Base-by-base conservation (phyloP, 768 basidiomycete species). In the Tricholoma flavovirens region DNA sequence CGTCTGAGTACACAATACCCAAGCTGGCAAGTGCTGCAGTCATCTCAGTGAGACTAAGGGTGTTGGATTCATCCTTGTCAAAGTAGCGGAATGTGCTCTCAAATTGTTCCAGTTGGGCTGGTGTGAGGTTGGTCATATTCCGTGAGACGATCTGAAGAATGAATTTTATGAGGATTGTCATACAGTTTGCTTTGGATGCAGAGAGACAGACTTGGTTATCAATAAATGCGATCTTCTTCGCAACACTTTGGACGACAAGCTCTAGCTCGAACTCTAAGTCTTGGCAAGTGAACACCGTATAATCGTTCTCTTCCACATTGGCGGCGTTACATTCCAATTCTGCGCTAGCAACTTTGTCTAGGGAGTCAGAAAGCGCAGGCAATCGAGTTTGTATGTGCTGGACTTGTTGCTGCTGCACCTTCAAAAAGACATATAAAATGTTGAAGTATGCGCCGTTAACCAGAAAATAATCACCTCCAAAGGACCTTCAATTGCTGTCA, bases 11-110 rank as follows among this genome's bases (percentile, higher is more conserved):
- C 17, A 93, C 87, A 54, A 99, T 90, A 1, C 96, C 95, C 36
- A 98, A 76, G 71, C 91, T 94, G 2, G 95, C 94, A 14, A 99
- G 77, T 1, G 97, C 97, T 10, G 93, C 91, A n/a, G 87, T 82
- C 81, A 97, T 88, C 70, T 98, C 93, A 5, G 90, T 79, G 56
- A 87, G 67, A 57, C 80, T 83, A 36, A 98, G 81, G 0, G 92
- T 93, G 67, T 98, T 97, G 36, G 88, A 85, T 63, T 91, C 88
- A 62, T 98, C 94, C 59, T 84, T 84, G 71, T 98, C 96, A 65
- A 99, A 99, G 73, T 98, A 95, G 51, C 95, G 84, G 84, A 99
- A 98, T 1, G 94, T 96, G 67, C 87, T 84, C 70, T 98, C 96
- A 62, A 97, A 96, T 66, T 98, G 94, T 67, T 98, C 96, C 21